Conservation (phyloP, 208 protist species). For the Tetramitus jugosus region DNA sequence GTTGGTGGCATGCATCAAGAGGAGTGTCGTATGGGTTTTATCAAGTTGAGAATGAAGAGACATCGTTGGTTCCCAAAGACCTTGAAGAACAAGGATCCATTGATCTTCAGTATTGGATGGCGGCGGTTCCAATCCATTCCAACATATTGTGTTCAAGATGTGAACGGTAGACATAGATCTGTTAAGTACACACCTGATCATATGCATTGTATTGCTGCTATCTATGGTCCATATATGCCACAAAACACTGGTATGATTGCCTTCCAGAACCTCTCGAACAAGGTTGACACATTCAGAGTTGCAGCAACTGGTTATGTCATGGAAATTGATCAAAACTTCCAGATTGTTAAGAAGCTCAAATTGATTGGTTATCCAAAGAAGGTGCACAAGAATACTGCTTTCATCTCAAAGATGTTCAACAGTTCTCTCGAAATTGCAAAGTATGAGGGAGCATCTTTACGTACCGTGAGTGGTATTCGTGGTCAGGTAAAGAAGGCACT, state of each 20-base stretch:
- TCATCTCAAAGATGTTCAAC: conserved; percentile 92
- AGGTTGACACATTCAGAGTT: conserved; percentile 72
- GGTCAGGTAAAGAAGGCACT: conserved; percentile 96
- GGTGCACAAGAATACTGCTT: conserved; percentile 95
- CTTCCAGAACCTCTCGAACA: conserved; percentile 62
- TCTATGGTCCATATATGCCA: conserved; percentile 92
- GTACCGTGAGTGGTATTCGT: conserved; percentile 94
- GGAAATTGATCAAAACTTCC: conserved; percentile 79
- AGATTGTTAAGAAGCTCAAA: conserved; percentile 99
- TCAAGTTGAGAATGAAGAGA: conserved; percentile 88
- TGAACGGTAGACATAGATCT: conserved; percentile 86
- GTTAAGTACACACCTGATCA: conserved; percentile 99
- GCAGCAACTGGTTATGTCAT: conserved; percentile 88
- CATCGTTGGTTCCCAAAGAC: conserved; percentile 97
- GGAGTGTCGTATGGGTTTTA: conserved; percentile 86
- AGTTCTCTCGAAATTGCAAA: conserved; percentile 86
- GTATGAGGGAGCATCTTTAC: conserved; percentile 94
- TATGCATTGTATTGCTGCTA: conserved; percentile 95
- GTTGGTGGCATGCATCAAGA: conserved; percentile 83
- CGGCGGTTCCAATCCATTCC: conserved; percentile 89
- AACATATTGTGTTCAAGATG: conserved; percentile 85
- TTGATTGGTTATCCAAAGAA: conserved; percentile 90
- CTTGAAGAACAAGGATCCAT: conserved; percentile 95
- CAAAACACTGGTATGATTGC: conserved; percentile 89
- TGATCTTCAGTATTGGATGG: conserved; percentile 98